Evolutionary conservation across 1,139 yeast species (phyloP), one percentile per base, ranked within the genome.

Genomic region (Sugiyamaella neomexicana): DNA sequence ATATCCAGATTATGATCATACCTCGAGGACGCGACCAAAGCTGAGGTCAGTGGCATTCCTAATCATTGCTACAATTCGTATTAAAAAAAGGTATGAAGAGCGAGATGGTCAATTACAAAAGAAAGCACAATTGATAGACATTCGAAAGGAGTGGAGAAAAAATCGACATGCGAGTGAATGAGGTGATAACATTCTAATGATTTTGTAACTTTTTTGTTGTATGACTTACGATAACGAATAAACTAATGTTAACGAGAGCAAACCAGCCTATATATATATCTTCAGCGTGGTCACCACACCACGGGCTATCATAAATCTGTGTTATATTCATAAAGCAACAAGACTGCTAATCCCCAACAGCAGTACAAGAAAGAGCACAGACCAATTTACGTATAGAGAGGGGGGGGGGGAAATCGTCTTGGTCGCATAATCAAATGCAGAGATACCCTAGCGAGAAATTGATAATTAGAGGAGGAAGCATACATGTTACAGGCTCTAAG

Each of bases 11-110:
- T 75, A 75, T 57, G 53, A 49, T 52, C 60, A 16, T 58, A 56
- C 41, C 54, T 57, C 50, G 29, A 52, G 37, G 47, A 55, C 66
- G 50, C 48, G 54, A 32, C 50, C 54, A 10, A 53, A 50, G 36
- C 58, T 62, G 31, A 71, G 65, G 47, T 67, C 69, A 1, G 68
- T 78, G 42, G 82, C 85, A 5, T 72, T 75, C 55, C 74, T 78
- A 58, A 88, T 84, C 5, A 68, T 85, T 58, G 86, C 88, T 1
- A 72, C 75, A 37, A 78, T 84, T 6, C 71, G 83, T 54, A 72
- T 85, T 25, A 76, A 72, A 60, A 76, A 72, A 44, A 27, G 50
- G 7, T 44, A 47, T 39, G 40, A 47, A 39, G 46, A 27, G 20
- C 12, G 40, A 29, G 51, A 47, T 31, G 10, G 29, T 23, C 40